A percentile compares a stretch with the other conserved stretches of the same genome.
Conservation (phyloP, 257 asterid species). For the Petunia axillaris region DNA sequence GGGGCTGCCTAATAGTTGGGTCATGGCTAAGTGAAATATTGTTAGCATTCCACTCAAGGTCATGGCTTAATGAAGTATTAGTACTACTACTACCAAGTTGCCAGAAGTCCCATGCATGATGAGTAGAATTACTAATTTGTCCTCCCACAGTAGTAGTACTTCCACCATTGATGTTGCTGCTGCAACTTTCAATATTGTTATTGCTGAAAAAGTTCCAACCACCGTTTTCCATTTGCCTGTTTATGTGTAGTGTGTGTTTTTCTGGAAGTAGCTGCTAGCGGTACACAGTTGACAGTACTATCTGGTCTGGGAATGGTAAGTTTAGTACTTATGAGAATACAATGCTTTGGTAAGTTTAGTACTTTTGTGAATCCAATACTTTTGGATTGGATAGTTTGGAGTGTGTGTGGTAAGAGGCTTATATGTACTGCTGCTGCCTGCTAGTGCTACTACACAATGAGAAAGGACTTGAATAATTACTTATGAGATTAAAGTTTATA, state of each 20-base stretch:
- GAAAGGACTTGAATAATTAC: too few relatives aligned
- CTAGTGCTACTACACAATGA: too few relatives aligned
- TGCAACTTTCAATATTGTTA: slow-evolving; percentile 3
- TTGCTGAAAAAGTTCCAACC: slow-evolving; percentile 43
- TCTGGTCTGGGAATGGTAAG: not conserved
- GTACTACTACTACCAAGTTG: slow-evolving; percentile 21
- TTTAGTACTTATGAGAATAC: not conserved
- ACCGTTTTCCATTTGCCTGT: slow-evolving; percentile 36
- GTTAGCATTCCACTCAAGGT: not conserved
- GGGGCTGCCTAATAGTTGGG: not conserved
- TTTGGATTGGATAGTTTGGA: not conserved
- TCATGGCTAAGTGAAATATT: not conserved
- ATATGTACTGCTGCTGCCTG: not conserved
- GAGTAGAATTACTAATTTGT: slow-evolving; percentile 31
- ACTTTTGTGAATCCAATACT: not conserved
- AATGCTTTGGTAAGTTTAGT: not conserved
- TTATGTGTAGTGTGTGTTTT: not conserved
- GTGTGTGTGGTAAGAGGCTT: not conserved
- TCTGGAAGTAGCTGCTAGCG: not conserved
- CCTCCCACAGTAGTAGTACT: slow-evolving; percentile 6
- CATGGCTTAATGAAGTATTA: not conserved
- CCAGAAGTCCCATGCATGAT: slow-evolving; percentile 49
- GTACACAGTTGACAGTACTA: not conserved
- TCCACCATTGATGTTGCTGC: not conserved
- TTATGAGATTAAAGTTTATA: too few relatives aligned